phyloP scores from a whole-genome alignment of 768 basidiomycete species.

The Clitopilus passeckerianus region DNA sequence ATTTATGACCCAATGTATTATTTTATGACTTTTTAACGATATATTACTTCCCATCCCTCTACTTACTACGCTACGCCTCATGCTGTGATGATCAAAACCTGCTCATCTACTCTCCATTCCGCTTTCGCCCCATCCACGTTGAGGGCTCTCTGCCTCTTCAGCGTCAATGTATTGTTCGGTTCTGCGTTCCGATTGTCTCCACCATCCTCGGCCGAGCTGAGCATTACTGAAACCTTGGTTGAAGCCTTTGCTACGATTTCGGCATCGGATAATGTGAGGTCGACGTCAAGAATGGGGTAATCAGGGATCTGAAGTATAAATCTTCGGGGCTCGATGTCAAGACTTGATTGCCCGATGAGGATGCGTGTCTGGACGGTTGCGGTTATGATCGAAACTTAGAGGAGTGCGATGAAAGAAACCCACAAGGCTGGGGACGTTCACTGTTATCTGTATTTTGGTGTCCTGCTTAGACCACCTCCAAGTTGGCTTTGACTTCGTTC shows the following conservation, averaged over 20 bases:
- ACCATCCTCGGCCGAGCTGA: constrained; percentile 9
- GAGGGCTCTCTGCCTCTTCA: constrained; percentile 56
- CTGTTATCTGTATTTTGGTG: constrained; percentile 39
- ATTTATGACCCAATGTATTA: not conserved
- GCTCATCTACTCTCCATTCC: constrained; percentile 62
- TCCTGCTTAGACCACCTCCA: constrained; percentile 53
- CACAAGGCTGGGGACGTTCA: constrained; percentile 56
- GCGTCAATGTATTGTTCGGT: constrained; percentile 29
- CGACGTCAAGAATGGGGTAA: constrained; percentile 48
- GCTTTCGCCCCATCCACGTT: constrained; percentile 60
- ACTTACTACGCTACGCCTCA: constrained; percentile 11
- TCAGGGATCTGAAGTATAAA: constrained; percentile 47
- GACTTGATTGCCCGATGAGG: constrained; percentile 39
- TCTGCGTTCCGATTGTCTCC: constrained; percentile 22
- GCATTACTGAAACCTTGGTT: constrained; percentile 8
- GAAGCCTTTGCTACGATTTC: constrained; percentile 34
- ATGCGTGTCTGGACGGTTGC: constrained; percentile 34
- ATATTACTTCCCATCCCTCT: constrained; percentile 1
- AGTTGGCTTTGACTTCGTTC: constrained; percentile 22
- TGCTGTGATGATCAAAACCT: constrained; percentile 38
- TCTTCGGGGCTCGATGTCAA: constrained; percentile 64
- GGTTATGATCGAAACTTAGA: constrained; percentile 1
- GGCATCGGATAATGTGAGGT: constrained; percentile 51
- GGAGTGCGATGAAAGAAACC: constrained; percentile 16
- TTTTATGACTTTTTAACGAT: constrained; percentile 4